Evolutionary conservation across 1,284 basidiomycete genomes (phyloP), one percentile per base, ranked within the genome.

Genomic region (Cryptococcus wingfieldii): DNA sequence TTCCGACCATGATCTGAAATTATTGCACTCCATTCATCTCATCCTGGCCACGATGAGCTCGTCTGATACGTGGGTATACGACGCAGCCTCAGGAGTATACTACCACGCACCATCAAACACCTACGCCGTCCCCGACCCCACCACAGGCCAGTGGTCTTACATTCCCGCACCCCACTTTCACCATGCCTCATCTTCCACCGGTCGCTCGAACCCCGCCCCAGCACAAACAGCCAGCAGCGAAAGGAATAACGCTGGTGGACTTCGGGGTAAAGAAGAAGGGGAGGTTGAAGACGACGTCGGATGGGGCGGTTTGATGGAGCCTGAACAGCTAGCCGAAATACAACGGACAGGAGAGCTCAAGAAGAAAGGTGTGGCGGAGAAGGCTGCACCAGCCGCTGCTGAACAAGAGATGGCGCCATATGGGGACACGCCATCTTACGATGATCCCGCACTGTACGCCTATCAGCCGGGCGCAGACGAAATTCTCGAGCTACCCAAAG

Each of bases 231-330:
- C 19, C 8, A n/a, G 16, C n/a, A 34, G 28, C 6, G 48, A 51
- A n/a, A 19, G 23, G 2, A 18, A 19, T 13, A 25, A 14, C 37
- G 14, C n/a, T 28, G 28, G 19, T 49, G 43, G 34, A n/a, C 4
- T n/a, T 27, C 34, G 13, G 13, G 41, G 38, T 13, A 37, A 13
- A 45, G 73, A 75, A 47, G 72, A 74, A 38, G 73, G 73, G 4
- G 71, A 75, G 58, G 57, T 75, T 14, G 67, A 71, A 28, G 71
- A 75, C 45, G 68, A 75, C 58, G 71, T 73, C 2, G 73, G 73
- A 0, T 75, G 73, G 73, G 73, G 73, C 28, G 73, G 64, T 14
- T 56, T 75, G 47, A 75, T 75, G 72, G 71, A 70, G 23, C 66
- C 67, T 38, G 67, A 70, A 9, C 50, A 70, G 51, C 56, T 72